phyloP scores from a whole-genome alignment of 176 grass and related monocot genomes.

The Metroxylon sagu region DNA sequence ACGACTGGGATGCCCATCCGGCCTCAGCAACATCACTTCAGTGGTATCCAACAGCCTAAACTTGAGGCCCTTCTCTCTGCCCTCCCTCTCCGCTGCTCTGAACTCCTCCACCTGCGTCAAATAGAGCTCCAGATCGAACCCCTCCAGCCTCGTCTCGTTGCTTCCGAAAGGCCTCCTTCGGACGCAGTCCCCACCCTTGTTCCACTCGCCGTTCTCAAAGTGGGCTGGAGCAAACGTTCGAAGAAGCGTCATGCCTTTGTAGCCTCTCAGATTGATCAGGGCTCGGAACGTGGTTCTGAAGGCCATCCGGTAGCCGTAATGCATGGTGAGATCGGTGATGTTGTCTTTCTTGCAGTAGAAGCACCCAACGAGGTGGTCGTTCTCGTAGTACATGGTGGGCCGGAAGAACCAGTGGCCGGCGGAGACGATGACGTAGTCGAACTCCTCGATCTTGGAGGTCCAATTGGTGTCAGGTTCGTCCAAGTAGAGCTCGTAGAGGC shows the following conservation, averaged over 20 bases:
- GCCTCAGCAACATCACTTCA: slow-evolving; percentile 40
- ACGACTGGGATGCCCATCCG: slow-evolving; percentile 57
- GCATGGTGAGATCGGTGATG: slow-evolving; percentile 5
- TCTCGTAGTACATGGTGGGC: slow-evolving; percentile 10
- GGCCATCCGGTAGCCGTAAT: slow-evolving; percentile 10
- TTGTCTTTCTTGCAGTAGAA: not conserved
- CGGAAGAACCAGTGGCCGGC: slow-evolving; percentile 22
- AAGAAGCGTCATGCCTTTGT: slow-evolving; percentile 2
- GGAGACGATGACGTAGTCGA: slow-evolving; percentile 10
- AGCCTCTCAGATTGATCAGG: not conserved
- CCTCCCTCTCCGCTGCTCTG: slow-evolving; percentile 9
- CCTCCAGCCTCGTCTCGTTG: slow-evolving; percentile 19
- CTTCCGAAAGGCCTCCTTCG: slow-evolving; percentile 22
- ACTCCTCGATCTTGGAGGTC: not conserved
- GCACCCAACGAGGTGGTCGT: slow-evolving; percentile 4
- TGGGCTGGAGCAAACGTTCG: slow-evolving; percentile 12
- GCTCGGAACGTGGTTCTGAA: slow-evolving; percentile 3
- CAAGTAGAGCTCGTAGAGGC: slow-evolving; percentile 1
- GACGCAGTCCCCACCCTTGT: slow-evolving; percentile 53
- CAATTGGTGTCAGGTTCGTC: slow-evolving; percentile 19
- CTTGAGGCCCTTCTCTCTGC: not conserved
- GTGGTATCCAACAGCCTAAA: slow-evolving; percentile 33
- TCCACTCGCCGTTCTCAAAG: slow-evolving; percentile 40
- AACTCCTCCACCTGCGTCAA: slow-evolving; percentile 49
- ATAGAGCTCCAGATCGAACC: slow-evolving; percentile 33